phyloP scores from a whole-genome alignment of 2,329 filamentous ascomycete genomes.

The Ophiocordyceps robertsii region DNA sequence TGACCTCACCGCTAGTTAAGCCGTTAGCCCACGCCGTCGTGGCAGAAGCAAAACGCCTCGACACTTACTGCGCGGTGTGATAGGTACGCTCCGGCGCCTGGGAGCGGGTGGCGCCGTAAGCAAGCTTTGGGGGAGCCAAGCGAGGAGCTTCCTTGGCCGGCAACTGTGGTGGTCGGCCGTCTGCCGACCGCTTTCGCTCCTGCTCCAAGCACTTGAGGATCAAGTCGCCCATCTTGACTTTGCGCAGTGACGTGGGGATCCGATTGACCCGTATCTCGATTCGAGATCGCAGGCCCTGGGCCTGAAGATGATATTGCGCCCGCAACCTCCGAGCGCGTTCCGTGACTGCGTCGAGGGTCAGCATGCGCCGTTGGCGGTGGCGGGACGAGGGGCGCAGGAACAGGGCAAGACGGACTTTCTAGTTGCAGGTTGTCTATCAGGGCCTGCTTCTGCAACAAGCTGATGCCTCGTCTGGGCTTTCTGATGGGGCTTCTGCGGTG shows the following conservation, averaged over 20 bases:
- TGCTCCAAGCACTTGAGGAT: constrained; percentile 37
- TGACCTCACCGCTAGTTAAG: constrained; percentile 44
- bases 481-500: constrained; percentile 45
- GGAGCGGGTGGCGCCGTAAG: constrained; percentile 10
- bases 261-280: constrained; percentile 90
- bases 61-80: constrained; percentile 39
- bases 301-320: constrained; percentile 79
- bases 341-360: constrained; percentile 45
- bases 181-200: constrained; percentile 24
- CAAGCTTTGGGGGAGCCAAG: constrained; percentile 21
- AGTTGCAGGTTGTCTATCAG: constrained; percentile 82
- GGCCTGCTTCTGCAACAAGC: constrained; percentile 65
- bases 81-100: constrained; percentile 15
- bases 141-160: constrained; percentile 34
- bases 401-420: constrained; percentile 48
- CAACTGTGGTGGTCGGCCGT: constrained; percentile 28
- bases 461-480: constrained; percentile 48
- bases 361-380: neutral
- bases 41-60: neutral
- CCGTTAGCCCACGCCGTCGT: constrained; percentile 4
- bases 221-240: constrained; percentile 71
- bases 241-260: constrained; percentile 68
- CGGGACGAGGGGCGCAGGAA: neutral
- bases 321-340: constrained; percentile 78
- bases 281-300: constrained; percentile 69